A percentile compares a stretch with the other conserved stretches of the same genome.
Evolutionary conservation across 2,329 filamentous ascomycete species (phyloP).

Genomic region (Cordyceps tenuipes): DNA sequence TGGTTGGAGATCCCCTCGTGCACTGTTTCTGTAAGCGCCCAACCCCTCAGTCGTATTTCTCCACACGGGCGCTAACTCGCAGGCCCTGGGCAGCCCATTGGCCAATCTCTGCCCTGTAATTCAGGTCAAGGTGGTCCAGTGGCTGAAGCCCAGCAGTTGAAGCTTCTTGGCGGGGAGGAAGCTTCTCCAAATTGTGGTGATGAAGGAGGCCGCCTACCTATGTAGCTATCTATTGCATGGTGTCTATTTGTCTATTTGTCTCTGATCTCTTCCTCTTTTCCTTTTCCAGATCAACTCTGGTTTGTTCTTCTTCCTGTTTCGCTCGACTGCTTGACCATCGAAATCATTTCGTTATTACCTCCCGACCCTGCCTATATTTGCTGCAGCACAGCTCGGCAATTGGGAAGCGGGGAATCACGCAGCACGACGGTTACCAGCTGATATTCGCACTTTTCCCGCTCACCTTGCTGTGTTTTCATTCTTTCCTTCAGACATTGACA

Average conservation of each 20-base stretch:
- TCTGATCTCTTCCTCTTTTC: not conserved
- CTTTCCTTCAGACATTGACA: not conserved
- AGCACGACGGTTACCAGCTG: not conserved
- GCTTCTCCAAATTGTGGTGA: not conserved
- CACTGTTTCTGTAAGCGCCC: constrained; percentile 6
- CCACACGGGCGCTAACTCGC: constrained; percentile 5
- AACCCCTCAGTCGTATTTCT: not conserved
- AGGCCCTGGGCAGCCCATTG: not conserved
- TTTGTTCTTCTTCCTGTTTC: not conserved
- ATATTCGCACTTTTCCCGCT: not conserved
- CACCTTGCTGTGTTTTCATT: not conserved
- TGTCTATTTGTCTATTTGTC: not conserved
- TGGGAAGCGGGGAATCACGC: constrained; percentile 3
- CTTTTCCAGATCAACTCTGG: not conserved
- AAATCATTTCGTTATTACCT: not conserved
- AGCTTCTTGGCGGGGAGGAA: not conserved
- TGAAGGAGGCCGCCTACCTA: not conserved
- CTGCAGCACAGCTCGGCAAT: not conserved
- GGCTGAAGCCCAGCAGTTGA: not conserved
- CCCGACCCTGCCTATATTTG: not conserved
- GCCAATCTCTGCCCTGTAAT: not conserved
- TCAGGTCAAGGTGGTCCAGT: not conserved
- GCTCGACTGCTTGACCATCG: not conserved
- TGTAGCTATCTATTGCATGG: no score
- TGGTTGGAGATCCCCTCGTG: not conserved